These are phyloP conservation scores for Neurospora africana DNA, from an alignment of 495 filamentous ascomycete species.

Conservation along the genomic window DNA sequence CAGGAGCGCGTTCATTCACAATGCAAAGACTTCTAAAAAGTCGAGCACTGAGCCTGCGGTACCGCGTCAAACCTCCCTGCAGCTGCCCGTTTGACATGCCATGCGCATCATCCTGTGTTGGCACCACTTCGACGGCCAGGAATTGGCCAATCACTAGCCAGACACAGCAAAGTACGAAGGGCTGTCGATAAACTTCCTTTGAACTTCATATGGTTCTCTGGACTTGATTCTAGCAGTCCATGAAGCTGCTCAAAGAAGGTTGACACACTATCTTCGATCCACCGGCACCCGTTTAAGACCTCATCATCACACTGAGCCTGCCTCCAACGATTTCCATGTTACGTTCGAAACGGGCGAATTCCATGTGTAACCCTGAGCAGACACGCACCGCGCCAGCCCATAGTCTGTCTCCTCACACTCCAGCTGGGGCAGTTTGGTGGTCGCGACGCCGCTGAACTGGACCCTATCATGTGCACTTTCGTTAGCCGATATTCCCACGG, in stretches of 20 bases:
- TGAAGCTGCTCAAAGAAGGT: neutral
- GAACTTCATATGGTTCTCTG: neutral
- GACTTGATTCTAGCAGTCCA: neutral
- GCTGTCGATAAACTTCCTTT: neutral
- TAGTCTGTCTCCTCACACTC: neutral
- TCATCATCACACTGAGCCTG: neutral
- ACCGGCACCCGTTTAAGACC: neutral
- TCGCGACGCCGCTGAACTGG: conserved; percentile 15
- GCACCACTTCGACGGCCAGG: neutral
- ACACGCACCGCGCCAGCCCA: neutral
- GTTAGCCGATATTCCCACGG: too few relatives aligned
- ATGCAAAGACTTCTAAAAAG: neutral
- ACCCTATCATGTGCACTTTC: conserved; percentile 4
- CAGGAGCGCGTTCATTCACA: neutral
- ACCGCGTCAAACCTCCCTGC: neutral
- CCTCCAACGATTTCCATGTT: neutral
- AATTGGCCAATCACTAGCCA: neutral
- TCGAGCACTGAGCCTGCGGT: neutral
- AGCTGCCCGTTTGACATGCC: neutral
- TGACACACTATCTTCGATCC: neutral
- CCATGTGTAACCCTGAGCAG: neutral
- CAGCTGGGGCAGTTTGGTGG: conserved; percentile 7
- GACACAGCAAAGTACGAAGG: neutral
- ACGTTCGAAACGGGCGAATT: neutral
- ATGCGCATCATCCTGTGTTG: neutral